A percentile compares a stretch with the other conserved stretches of the same genome.
These are phyloP conservation scores for Citrus unshiu DNA, from an alignment of 345 rosid genomes.

Conservation along the genomic window DNA sequence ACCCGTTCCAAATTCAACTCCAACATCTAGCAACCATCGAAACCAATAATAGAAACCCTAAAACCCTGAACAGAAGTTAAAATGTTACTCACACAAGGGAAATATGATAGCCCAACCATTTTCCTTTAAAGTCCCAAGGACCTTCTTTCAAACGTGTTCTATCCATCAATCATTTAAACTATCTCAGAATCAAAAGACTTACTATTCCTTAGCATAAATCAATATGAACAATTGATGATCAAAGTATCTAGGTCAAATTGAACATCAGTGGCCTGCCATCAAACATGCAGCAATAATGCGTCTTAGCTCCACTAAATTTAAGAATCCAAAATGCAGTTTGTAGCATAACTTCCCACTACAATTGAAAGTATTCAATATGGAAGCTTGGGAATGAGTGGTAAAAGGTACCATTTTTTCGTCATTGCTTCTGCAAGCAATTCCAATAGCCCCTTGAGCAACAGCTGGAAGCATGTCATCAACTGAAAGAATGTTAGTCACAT, in stretches of 20 bases:
- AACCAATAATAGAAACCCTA: neutral
- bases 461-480: conserved; percentile 98
- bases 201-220: neutral
- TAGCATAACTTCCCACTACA: neutral
- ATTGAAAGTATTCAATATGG: neutral
- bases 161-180: neutral
- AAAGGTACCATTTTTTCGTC: conserved; percentile 79
- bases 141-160: neutral
- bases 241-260: neutral
- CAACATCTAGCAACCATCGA: neutral
- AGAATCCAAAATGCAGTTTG: neutral
- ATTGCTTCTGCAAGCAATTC: conserved; percentile 83
- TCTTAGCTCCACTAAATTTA: neutral
- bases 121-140: neutral
- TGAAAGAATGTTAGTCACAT: conserved; percentile 69
- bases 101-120: neutral
- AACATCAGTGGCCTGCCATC: neutral
- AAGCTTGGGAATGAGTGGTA: neutral
- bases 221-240: neutral
- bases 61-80: neutral
- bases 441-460: conserved; percentile 99
- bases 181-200: neutral
- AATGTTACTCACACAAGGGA: neutral
- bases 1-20: neutral
- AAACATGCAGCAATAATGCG: neutral